These are phyloP conservation scores for Stephanodiscus triporus DNA, from an alignment of 108 stramenopile genomes.

Conservation along the genomic window DNA sequence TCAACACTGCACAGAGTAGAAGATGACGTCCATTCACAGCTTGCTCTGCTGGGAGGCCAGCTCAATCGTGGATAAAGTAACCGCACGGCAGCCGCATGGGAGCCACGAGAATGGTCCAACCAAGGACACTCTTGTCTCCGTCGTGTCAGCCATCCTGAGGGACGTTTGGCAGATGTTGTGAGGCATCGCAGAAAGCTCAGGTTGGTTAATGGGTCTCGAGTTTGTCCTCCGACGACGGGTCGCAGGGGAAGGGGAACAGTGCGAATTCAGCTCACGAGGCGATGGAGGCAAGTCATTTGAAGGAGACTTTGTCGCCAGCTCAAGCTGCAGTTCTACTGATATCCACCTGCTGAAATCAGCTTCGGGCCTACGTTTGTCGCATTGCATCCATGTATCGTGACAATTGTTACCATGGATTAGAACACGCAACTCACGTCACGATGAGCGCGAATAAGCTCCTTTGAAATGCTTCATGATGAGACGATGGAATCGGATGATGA, in stretches of 20 bases:
- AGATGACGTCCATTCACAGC: too few relatives aligned
- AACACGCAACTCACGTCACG: conserved; percentile 64
- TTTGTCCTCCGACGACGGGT: not conserved
- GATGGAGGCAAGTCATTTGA: not conserved
- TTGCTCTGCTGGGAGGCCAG: too few relatives aligned
- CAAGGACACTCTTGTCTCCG: conserved; percentile 31
- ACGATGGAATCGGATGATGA: conserved; percentile 11
- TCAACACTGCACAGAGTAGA: too few relatives aligned
- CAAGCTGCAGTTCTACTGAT: conserved; percentile 21
- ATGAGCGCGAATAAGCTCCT: conserved; percentile 64
- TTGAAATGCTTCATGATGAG: conserved; percentile 49
- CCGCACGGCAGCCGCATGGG: conserved; percentile 24
- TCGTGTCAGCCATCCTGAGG: conserved; percentile 43
- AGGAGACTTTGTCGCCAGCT: not conserved
- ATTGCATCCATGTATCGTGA: conserved; percentile 66
- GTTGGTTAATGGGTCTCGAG: conserved; percentile 2
- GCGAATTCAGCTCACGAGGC: not conserved
- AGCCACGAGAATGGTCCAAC: conserved; percentile 15
- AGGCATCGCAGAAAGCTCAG: conserved; percentile 19
- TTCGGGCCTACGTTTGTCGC: conserved; percentile 57
- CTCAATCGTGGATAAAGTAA: conserved; percentile 36
- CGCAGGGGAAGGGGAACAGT: not conserved
- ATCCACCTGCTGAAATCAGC: conserved; percentile 41
- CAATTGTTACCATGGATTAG: conserved; percentile 70
- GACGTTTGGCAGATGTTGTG: conserved; percentile 40